These are phyloP conservation scores for Echria macrotheca DNA, from an alignment of 495 filamentous ascomycete species.

Conservation along the genomic window DNA sequence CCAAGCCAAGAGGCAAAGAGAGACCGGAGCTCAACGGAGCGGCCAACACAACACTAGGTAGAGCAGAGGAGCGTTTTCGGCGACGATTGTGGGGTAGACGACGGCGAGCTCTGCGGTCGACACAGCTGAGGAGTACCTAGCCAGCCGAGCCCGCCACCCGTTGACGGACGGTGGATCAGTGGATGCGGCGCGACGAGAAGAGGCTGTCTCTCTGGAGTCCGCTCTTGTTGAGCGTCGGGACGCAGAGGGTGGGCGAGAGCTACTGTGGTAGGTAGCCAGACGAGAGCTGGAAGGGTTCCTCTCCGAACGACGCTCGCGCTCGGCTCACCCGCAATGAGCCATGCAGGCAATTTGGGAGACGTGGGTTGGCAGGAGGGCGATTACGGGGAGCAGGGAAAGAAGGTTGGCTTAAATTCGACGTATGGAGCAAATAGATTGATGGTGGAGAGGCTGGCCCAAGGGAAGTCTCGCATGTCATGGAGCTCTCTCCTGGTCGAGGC, in stretches of 20 bases:
- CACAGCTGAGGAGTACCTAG: constrained; percentile 13
- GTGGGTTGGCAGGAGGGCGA: constrained; percentile 16
- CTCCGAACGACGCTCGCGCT: neutral
- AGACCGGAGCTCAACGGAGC: constrained; percentile 14
- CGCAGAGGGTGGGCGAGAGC: constrained; percentile 2
- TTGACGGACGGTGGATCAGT: neutral
- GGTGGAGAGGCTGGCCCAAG: constrained; percentile 24
- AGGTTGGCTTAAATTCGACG: constrained; percentile 19
- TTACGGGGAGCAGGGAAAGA: constrained; percentile 21
- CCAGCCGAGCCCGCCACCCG: constrained; percentile 7
- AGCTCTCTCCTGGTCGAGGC: constrained; percentile 1
- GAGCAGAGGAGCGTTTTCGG: constrained; percentile 23
- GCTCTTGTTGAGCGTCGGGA: too few species aligned
- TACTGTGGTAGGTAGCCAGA: too few species aligned
- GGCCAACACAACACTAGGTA: constrained; percentile 5
- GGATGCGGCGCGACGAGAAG: too few species aligned
- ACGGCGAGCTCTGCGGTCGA: constrained; percentile 3
- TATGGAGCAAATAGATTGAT: constrained; percentile 28
- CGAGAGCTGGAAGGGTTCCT: neutral
- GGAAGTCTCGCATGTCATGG: constrained; percentile 15
- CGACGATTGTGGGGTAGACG: constrained; percentile 28
- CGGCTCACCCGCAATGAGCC: constrained; percentile 20
- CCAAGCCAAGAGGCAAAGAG: constrained; percentile 11
- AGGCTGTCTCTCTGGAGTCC: too few species aligned
- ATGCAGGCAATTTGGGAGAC: constrained; percentile 25